Evolutionary conservation across 768 basidiomycete genomes (phyloP), one percentile per base, ranked within the genome.

Genomic region (Termitomyces sp.): DNA sequence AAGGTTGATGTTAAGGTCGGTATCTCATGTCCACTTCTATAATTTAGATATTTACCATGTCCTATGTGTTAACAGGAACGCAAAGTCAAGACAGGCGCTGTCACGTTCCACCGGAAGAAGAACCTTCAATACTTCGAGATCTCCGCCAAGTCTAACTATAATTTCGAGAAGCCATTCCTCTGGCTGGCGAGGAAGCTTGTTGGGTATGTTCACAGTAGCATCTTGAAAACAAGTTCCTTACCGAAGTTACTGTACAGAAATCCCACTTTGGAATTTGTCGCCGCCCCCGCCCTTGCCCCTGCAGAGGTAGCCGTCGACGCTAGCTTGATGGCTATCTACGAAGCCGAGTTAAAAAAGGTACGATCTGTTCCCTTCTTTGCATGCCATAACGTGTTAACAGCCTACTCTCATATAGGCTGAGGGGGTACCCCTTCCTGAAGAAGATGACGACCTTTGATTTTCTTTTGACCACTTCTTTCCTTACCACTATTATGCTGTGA

Each of bases 101-200:
- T 99, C 60, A 99, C 97, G 46, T 99, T 99, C 88, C 97, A 98
- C 83, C 84, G 97, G 71, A 99, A 99, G 92, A 99, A 99, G 84
- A 98, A 96, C 76, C 83, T 99, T 53, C 97, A 98, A 72, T 99
- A 99, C 80, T 99, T 95, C 71, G 97, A 99, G 70, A 98, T 99
- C 65, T 98, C 97, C 0, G 97, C 97, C 54, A 99, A 99, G 77
- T 98, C 95, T 46, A 99, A 99, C 82, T 99, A 98, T 76, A 99
- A 99, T 82, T 98, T 98, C 70, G 97, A 99, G 77, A 98, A 98
- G 74, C 97, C 97, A 50, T 98, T 99, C 92, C 83, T 99, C 62
- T 98, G 97, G 97, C 82, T 98, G 71, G 95, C 93, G 58, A 86
- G 94, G 79, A 99, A 98, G 79, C 82, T 99, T 61, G 95, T 96